A percentile compares a stretch with the other conserved stretches of the same genome.
These are phyloP conservation scores for Mentha longifolia DNA, from an alignment of 257 asterid species.

Conservation along the genomic window DNA sequence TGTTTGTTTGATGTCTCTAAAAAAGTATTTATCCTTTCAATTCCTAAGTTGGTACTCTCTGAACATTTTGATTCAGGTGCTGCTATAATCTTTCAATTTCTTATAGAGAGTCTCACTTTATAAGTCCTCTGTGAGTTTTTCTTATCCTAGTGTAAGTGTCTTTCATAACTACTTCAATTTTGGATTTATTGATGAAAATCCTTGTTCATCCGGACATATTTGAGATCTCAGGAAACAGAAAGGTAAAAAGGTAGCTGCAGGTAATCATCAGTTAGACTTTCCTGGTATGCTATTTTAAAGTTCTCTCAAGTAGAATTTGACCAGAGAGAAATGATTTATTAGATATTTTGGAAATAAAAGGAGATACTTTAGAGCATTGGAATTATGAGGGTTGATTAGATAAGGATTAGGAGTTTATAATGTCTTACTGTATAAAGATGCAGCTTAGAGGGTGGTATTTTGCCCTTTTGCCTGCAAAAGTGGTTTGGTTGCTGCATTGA, in stretches of 20 bases:
- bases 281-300: conserved; percentile 16
- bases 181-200: conserved; percentile 38
- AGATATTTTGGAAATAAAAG: neutral
- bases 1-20: conserved; percentile 15
- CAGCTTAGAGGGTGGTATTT: conserved; percentile 13
- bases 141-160: conserved; percentile 46
- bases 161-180: conserved; percentile 30
- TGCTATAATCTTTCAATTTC: conserved; percentile 61
- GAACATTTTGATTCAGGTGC: conserved; percentile 62
- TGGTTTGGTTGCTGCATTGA: conserved; percentile 8
- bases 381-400: neutral
- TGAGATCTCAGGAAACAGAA: conserved; percentile 36
- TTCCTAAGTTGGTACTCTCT: conserved; percentile 55
- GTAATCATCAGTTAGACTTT: conserved; percentile 27
- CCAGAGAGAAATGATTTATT: neutral
- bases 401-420: conserved; percentile 10
- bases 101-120: conserved; percentile 59
- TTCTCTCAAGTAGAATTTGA: conserved; percentile 21
- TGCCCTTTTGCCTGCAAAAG: conserved; percentile 9
- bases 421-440: conserved; percentile 5
- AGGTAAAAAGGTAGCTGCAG: conserved; percentile 27
- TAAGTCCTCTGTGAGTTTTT: conserved; percentile 66
- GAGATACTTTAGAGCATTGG: neutral
- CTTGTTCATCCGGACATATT: conserved; percentile 31
- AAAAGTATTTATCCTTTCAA: conserved; percentile 26